These are phyloP conservation scores for Pythium plurisporium DNA, from an alignment of 352 stramenopile species.

Conservation along the genomic window DNA sequence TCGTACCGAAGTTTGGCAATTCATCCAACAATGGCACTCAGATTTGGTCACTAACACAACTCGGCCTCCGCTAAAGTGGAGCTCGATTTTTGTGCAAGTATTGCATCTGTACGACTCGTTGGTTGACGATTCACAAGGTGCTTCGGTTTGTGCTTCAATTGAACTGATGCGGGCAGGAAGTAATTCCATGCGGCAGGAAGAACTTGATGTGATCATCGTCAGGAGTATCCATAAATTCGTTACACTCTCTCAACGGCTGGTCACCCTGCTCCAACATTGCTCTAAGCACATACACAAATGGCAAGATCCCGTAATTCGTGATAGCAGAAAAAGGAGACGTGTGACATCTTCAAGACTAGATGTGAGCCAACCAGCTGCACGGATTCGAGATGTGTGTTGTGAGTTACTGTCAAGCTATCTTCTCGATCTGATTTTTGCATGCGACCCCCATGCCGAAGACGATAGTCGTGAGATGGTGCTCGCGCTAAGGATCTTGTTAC, in stretches of 20 bases:
- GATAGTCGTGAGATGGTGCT: conserved; percentile 3
- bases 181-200: background rate
- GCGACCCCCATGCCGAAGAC: background rate
- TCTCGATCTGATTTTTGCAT: conserved; percentile 16
- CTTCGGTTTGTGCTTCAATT: background rate
- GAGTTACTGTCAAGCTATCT: conserved; percentile 12
- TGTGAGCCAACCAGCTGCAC: no score
- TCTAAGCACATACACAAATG: background rate
- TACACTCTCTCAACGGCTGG: background rate
- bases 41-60: background rate
- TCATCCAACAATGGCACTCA: conserved; percentile 14
- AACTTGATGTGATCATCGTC: background rate
- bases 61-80: background rate
- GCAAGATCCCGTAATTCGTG: background rate
- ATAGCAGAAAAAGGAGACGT: conserved; percentile 1
- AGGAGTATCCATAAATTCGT: conserved; percentile 7
- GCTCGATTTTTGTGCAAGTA: background rate
- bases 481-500: conserved; percentile 19
- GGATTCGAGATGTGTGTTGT: background rate
- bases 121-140: background rate
- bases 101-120: conserved; percentile 5
- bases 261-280: background rate
- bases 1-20: conserved; percentile 14
- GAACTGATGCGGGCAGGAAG: background rate
- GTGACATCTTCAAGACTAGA: background rate